Evolutionary conservation across 1,139 yeast genomes (phyloP).

Genomic region (Kodamaea fungicola): DNA sequence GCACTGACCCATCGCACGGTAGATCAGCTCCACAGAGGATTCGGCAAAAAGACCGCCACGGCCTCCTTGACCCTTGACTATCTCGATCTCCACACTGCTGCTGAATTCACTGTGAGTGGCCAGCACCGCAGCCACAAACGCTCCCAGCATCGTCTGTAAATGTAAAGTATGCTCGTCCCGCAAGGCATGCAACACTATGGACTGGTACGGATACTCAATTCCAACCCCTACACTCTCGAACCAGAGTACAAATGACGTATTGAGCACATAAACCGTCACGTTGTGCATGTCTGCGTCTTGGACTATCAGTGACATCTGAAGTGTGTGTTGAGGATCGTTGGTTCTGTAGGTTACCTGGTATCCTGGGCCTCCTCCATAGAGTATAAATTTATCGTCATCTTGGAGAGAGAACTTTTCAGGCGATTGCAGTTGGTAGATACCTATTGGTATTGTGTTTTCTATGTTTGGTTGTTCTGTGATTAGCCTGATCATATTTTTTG

Average conservation of each 20-base stretch:
- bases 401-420: conserved; percentile 38
- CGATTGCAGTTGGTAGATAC: conserved; percentile 33
- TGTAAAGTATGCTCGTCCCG: conserved; percentile 24
- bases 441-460: conserved; percentile 40
- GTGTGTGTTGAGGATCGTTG: conserved; percentile 15
- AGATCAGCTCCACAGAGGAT: conserved; percentile 19
- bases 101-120: conserved; percentile 14
- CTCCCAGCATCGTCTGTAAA: conserved; percentile 30
- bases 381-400: conserved; percentile 41
- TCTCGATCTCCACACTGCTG: conserved; percentile 19
- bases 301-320: conserved; percentile 12
- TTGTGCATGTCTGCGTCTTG: conserved; percentile 10
- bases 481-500: conserved; percentile 11
- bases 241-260: conserved; percentile 38
- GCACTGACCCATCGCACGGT: conserved; percentile 36
- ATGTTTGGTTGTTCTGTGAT: conserved; percentile 35
- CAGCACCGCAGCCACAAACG: conserved; percentile 12
- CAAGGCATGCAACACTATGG: conserved; percentile 38
- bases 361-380: conserved; percentile 37
- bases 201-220: conserved; percentile 38
- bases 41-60: conserved; percentile 9
- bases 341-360: conserved; percentile 14
- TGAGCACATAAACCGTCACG: conserved; percentile 36
- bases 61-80: conserved; percentile 7
- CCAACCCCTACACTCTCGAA: conserved; percentile 26